Base-by-base conservation (phyloP, 2,329 filamentous ascomycete species). In the Cercospora berteroae region DNA sequence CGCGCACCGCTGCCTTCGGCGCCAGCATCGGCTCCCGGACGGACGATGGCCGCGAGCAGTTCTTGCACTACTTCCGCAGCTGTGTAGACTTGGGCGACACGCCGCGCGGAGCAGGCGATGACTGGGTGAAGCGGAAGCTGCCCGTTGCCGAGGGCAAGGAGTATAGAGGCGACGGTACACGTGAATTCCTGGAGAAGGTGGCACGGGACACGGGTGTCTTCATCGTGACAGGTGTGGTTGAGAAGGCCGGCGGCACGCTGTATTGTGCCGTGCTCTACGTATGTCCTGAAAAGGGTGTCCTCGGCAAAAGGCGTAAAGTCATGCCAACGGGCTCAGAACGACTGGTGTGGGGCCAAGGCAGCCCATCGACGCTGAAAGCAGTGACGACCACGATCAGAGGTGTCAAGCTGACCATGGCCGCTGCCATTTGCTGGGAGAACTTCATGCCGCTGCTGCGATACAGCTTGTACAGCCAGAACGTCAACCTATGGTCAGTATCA, bases 361-460 rank as follows among this genome's bases (percentile, higher is more conserved):
- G 89, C 2, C 88, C 94, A 0, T 87, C 87, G 0, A 95, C 92
- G 3, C 85, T 97, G 29, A 87, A 88, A 69, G 94, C 93, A 3
- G 88, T 97, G 1, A 90, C 88, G 27, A 93, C 93, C 1, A 87
- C 84, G 25, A 93, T 97, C 77, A 89, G 90, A 68, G 93, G 92
- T 60, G 87, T 93, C 2, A 88, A 88, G 70, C 81, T 97, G 68
- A 94, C 92, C 65, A 86, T 97, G 67, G 94, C 90, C 0, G 89
- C 91, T 3, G 94, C 93, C 3, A 96, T 98, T 72, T 97, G 94
- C 83, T 97, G 94, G 94, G 94, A 98, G 79, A 97, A 92, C 79
- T 96, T 94, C 81, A 97, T 97, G 93, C 94, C 94, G 0, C 82
- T 97, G 18, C 83, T 97, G 7, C 87, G 94, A 18, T 91, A 96